Evolutionary conservation across 306 rosid species (phyloP).

Genomic region (Vigna trinervia): DNA sequence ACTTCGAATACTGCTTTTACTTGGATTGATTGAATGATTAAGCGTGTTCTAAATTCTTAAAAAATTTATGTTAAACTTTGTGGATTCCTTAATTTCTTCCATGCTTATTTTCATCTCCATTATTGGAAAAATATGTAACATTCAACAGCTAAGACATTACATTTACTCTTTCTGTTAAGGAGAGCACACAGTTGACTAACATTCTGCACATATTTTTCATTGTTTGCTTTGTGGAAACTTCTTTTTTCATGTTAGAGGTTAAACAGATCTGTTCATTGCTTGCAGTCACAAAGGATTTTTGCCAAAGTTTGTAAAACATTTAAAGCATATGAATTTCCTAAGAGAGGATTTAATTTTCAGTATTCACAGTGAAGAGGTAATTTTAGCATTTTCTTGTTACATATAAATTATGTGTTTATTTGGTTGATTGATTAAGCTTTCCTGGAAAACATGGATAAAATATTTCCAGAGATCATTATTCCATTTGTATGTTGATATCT

Average conservation of each 20-base stretch:
- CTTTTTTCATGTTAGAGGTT: slow-evolving; percentile 34
- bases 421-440: slow-evolving; percentile 30
- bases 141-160: neutral
- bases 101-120: neutral
- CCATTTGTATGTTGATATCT: neutral
- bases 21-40: slow-evolving; percentile 10
- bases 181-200: slow-evolving; percentile 25
- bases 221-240: slow-evolving; percentile 27
- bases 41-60: slow-evolving; percentile 16
- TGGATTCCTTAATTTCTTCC: slow-evolving; percentile 21
- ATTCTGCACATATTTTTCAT: slow-evolving; percentile 15
- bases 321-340: slow-evolving; percentile 82
- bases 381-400: slow-evolving; percentile 36
- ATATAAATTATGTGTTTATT: slow-evolving; percentile 8
- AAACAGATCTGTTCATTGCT: slow-evolving; percentile 43
- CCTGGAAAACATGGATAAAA: neutral
- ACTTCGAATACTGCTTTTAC: neutral
- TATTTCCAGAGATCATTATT: slow-evolving; percentile 3
- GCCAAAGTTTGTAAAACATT: slow-evolving; percentile 66
- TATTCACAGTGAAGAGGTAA: slow-evolving; percentile 91
- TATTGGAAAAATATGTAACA: neutral
- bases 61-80: neutral
- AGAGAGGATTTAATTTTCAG: slow-evolving; percentile 92
- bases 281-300: slow-evolving; percentile 90
- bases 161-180: neutral